Conservation (phyloP, 257 asterid genomes). For the Solanum paucissectum region DNA sequence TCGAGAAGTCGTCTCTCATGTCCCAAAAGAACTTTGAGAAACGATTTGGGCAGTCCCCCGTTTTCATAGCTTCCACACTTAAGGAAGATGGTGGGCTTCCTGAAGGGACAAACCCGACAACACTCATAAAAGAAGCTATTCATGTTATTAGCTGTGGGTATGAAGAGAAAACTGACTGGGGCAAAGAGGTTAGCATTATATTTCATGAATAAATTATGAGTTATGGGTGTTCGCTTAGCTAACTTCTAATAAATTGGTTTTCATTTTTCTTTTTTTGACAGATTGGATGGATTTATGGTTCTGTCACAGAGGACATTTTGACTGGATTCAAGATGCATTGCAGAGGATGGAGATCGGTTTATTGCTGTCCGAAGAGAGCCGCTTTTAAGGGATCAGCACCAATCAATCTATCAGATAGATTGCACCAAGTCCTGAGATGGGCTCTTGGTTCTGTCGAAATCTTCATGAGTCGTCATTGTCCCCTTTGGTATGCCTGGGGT, state of each 20-base stretch:
- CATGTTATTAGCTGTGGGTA: constrained; percentile 82
- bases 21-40: constrained; percentile 74
- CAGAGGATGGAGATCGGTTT: constrained; percentile 78
- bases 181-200: constrained; percentile 50
- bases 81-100: constrained; percentile 83
- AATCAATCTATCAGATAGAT: constrained; percentile 74
- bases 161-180: constrained; percentile 93
- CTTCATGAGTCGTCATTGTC: constrained; percentile 85
- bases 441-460: constrained; percentile 89
- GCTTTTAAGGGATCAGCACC: constrained; percentile 91
- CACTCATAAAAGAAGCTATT: constrained; percentile 77
- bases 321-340: constrained; percentile 94
- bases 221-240: not conserved
- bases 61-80: constrained; percentile 69
- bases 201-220: not conserved
- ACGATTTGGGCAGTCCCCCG: constrained; percentile 77
- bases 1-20: constrained; percentile 83
- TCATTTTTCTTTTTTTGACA: constrained; percentile 11
- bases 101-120: constrained; percentile 44
- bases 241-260: not conserved
- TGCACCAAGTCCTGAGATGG: constrained; percentile 89
- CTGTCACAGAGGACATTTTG: constrained; percentile 71
- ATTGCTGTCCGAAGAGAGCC: constrained; percentile 67
- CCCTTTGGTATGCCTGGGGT: constrained; percentile 77
- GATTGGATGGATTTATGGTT: constrained; percentile 92